A percentile compares a stretch with the other conserved stretches of the same genome.
Conservation (phyloP, 495 filamentous ascomycete genomes). For the Filosporella fistucella region DNA sequence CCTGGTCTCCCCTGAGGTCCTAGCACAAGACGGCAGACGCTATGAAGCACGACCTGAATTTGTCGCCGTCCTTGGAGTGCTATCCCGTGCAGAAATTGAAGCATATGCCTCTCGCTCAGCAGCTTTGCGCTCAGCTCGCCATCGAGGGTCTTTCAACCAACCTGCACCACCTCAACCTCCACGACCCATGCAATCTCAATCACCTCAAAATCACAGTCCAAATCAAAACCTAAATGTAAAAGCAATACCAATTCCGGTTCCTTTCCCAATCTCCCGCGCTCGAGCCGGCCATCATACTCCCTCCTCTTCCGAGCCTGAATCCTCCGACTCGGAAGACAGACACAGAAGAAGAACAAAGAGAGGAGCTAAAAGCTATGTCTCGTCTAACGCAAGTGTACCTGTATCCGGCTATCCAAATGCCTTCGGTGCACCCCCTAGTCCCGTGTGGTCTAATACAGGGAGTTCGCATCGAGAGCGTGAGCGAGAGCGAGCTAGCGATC, state of each 20-base stretch:
- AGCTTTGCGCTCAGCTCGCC: constrained; percentile 42
- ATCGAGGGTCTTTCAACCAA: constrained; percentile 15
- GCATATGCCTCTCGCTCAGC: constrained; percentile 51
- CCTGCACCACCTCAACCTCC: constrained; percentile 9
- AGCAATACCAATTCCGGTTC: no score
- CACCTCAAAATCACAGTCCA: no score
- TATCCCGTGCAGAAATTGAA: constrained; percentile 56
- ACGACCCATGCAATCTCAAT: background rate
- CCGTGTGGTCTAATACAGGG: background rate
- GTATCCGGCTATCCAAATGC: constrained; percentile 11
- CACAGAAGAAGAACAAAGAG: background rate
- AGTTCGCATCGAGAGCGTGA: background rate
- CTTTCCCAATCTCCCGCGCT: no score
- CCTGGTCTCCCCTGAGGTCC: constrained; percentile 61
- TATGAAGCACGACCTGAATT: constrained; percentile 66
- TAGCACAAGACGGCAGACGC: constrained; percentile 58
- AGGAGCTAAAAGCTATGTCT: background rate
- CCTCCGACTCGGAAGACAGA: background rate
- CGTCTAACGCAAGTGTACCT: background rate
- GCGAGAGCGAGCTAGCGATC: background rate
- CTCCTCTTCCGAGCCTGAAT: constrained; percentile 6
- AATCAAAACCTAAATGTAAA: no score
- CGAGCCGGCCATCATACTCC: no score
- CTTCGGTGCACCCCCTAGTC: constrained; percentile 2
- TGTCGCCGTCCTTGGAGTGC: constrained; percentile 61